Conservation (phyloP, 1,139 yeast species). For the Yamadazyma taylorii region DNA sequence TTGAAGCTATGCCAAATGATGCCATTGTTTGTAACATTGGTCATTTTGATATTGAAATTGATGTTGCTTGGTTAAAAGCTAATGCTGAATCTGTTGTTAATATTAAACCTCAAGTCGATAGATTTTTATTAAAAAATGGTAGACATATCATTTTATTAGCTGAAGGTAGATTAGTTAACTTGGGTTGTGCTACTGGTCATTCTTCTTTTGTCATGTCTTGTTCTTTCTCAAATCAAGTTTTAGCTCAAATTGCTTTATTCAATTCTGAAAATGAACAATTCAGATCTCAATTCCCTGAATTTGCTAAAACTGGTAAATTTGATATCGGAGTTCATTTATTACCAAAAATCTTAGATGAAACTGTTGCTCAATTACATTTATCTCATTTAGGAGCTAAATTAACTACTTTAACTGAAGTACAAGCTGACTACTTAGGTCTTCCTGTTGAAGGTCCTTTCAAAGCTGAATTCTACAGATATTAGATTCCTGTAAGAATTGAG, state of each 20-base stretch:
- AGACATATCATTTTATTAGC: conserved; percentile 96
- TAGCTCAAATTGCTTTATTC: conserved; percentile 98
- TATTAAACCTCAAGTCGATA: conserved; percentile 99
- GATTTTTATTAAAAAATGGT: conserved; percentile 88
- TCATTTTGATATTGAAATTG: conserved; percentile 98
- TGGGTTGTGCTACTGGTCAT: conserved; percentile 99
- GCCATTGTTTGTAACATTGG: conserved; percentile 99
- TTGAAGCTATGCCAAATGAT: conserved; percentile 94
- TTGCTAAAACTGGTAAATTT: conserved; percentile 90
- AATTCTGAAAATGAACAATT: conserved; percentile 81
- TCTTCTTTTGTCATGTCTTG: conserved; percentile 99
- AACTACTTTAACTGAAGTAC: conserved; percentile 73
- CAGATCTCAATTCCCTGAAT: conserved; percentile 84
- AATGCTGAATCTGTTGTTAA: conserved; percentile 88
- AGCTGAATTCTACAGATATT: conserved; percentile 98
- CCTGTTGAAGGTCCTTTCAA: conserved; percentile 97
- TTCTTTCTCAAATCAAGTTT: conserved; percentile 99
- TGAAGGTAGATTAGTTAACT: conserved; percentile 99
- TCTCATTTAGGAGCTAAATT: conserved; percentile 92
- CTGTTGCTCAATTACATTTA: conserved; percentile 97
- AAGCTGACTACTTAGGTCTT: conserved; percentile 94
- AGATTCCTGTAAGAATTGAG: no score
- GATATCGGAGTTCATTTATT: conserved; percentile 91
- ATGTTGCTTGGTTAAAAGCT: conserved; percentile 96
- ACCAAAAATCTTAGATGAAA: conserved; percentile 98